phyloP scores from a whole-genome alignment of 106 monocot genomes.

The Platanthera zijinensis region DNA sequence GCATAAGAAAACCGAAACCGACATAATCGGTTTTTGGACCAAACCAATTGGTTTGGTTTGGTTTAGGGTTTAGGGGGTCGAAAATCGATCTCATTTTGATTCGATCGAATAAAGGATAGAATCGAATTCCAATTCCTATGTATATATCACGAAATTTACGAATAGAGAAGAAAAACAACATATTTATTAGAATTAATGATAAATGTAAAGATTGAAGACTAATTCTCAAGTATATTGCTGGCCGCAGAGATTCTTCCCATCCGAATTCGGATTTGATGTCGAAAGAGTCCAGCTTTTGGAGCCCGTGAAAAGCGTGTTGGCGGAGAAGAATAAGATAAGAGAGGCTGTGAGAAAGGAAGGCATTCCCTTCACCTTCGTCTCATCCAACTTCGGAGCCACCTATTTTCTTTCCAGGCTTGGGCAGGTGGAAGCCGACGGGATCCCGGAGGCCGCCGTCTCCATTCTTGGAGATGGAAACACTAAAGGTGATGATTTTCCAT shows the following conservation, averaged over 20 bases:
- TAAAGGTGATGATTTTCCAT: constrained; percentile 9
- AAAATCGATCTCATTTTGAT: no score
- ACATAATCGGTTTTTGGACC: no score
- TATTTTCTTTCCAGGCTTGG: constrained; percentile 16
- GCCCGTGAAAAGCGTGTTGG: constrained; percentile 13
- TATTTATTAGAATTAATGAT: no score
- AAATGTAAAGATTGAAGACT: no score
- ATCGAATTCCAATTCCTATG: no score
- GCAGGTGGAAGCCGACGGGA: constrained; percentile 6
- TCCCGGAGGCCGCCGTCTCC: constrained; percentile 6
- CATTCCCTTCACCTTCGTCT: constrained; percentile 22
- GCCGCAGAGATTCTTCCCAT: constrained; percentile 31
- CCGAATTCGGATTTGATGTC: constrained; percentile 38
- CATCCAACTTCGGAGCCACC: constrained; percentile 8
- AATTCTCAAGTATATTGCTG: background rate
- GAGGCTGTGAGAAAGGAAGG: constrained; percentile 18
- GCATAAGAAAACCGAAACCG: no score
- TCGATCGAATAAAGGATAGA: no score
- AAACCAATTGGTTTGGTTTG: no score
- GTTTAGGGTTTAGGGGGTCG: no score
- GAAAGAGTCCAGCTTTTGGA: constrained; percentile 13
- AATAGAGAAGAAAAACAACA: no score
- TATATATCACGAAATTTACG: no score
- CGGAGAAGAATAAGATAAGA: constrained; percentile 16
- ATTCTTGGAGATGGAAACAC: constrained; percentile 32